Evolutionary conservation across 306 rosid species (phyloP), one percentile per base, ranked within the genome.

Genomic region (Quercus glauca): DNA sequence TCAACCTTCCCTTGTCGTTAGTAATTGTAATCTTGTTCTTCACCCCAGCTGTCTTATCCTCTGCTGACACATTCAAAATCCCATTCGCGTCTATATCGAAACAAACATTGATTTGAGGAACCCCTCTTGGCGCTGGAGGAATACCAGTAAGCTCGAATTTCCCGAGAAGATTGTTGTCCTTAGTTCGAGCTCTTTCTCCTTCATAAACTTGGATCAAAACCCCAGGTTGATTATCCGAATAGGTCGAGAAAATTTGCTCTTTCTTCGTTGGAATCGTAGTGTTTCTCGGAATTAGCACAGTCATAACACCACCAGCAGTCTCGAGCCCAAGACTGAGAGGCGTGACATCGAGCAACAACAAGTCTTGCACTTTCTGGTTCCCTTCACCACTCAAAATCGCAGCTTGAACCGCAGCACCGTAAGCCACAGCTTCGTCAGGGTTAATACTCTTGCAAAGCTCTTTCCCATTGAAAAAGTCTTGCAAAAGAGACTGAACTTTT

Each of bases 231-330:
- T 93, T 93, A 43, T 93, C 97, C 0, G 98, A 90, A 10, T 93
- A 93, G 0, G 97, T 93, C 0, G 93, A 90, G 69, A 91, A 93
- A n/a, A 93, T 90, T 65, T 93, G 95, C 73, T 91, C 97, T 26
- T 91, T 93, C 85, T 93, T 93, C 0, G 98, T 93, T 0, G 97
- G 92, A 71, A 93, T 91, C 0, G 97, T 93, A 0, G 97, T 93
- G 91, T 93, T 91, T 69, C 98, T 81, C 6, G 97, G 91, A 73
- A 93, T 93, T 59, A 93, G 71, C 4, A 80, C 83, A 0, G 98
- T 93, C 98, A 93, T 93, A 0, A 93, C 98, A 4, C 97, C 97
- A 12, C 93, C 98, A 0, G 97, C 95, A 0, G 97, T 93, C 76
- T 93, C 98, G 0, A 91, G 87, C 0, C 98, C 97, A 0, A 90